Conservation (phyloP, 306 rosid species). For the Rubus parviflorus region DNA sequence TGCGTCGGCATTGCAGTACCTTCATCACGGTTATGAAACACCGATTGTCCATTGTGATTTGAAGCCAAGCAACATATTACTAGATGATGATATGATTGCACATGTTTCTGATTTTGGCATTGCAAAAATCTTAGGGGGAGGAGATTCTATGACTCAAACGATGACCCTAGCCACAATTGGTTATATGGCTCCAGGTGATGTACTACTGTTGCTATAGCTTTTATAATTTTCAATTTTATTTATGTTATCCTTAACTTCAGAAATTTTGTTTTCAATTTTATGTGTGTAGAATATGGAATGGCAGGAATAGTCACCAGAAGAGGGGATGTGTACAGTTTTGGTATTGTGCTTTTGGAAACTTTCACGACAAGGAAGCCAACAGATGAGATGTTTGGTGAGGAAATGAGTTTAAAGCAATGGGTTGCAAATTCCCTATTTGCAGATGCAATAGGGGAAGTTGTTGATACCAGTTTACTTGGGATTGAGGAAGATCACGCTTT, state of each 20-base stretch:
- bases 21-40: constrained; percentile 37
- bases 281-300: constrained; percentile 28
- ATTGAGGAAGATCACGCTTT: background rate
- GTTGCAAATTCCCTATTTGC: constrained; percentile 15
- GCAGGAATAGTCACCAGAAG: constrained; percentile 34
- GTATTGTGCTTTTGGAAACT: too few species aligned
- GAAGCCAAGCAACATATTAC: too few species aligned
- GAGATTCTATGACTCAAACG: too few species aligned
- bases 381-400: constrained; percentile 32
- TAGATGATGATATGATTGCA: too few species aligned
- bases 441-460: background rate
- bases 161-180: constrained; percentile 27
- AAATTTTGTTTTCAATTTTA: background rate
- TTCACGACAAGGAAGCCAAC: constrained; percentile 40
- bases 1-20: constrained; percentile 26
- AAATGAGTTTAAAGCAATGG: constrained; percentile 18
- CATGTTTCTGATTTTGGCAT: too few species aligned
- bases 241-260: too few species aligned
- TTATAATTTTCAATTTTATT: background rate
- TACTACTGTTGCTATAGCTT: background rate
- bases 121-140: too few species aligned
- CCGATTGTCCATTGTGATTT: constrained; percentile 39
- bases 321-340: background rate
- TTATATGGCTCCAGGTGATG: constrained; percentile 46
- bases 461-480: constrained; percentile 10